Base-by-base conservation (phyloP, 257 asterid species). In the Nicotiana benthamiana region DNA sequence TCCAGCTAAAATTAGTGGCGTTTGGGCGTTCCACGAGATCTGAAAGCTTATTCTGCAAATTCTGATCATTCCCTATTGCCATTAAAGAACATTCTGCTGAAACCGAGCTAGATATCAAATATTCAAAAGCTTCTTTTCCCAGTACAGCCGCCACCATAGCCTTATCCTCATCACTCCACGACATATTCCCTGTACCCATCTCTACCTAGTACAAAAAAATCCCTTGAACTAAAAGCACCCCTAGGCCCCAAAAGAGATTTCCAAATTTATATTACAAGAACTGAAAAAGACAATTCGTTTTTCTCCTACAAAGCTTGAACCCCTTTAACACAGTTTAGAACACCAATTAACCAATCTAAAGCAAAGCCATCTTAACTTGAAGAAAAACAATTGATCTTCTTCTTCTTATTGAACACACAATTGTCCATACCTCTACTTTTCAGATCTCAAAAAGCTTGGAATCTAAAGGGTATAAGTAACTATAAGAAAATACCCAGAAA, bases 21-120 rank as follows among this genome's bases (percentile, higher is more conserved):
- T 89, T 87, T 0, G 97, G 93, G 72, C 74, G 85, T 75, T 96
- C 99, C 64, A 96, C 99, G 2, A 96, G 99, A 90, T 96, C 98
- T 75, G 98, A 88, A 18, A 96, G 97, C 96, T 91, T 90, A 79
- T 84, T 90, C 92, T 96, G 99, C 83, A 96, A 80, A 84, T 89
- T 90, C 88, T 90, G 98, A 84, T 89, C 97, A 74, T 86, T 91
- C 18, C 90, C 97, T 88, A 92, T 85, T 48, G 92, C 93, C 94
- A 91, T 87, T 64, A 92, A 87, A 2, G 97, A 90, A 83, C 96
- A 91, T 79, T 96, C 97, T 30, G 96, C 95, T 4, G 89, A 86
- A 67, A 91, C 91, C 4, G 93, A 89, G 85, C 94, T 89, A n/a
- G 90, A 87, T 57, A 89, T 91, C 92, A 96, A 86, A 90, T 90